Evolutionary conservation across 164 flowering plant genomes (phyloP).

Genomic region (Dillenia suffruticosa): DNA sequence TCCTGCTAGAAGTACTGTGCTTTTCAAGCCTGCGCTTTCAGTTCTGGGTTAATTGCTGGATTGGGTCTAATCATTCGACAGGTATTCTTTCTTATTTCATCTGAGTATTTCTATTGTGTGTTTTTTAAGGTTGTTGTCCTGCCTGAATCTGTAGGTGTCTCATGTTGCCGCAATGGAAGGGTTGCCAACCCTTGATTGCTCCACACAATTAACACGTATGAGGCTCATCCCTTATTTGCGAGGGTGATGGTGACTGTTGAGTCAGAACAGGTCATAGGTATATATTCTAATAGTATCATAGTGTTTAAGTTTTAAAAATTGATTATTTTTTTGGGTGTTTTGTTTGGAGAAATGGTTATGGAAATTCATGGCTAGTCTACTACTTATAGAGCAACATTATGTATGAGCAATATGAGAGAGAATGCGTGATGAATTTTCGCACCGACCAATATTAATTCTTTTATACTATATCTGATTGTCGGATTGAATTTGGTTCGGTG

Average conservation of each 20-base stretch:
- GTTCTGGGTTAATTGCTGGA: conserved; percentile 60
- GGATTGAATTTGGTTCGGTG: too few relatives aligned
- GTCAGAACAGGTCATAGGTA: not conserved
- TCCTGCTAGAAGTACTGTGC: conserved; percentile 56
- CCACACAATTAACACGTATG: conserved; percentile 64
- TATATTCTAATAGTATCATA: not conserved
- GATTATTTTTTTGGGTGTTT: not conserved
- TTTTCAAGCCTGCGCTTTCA: conserved; percentile 62
- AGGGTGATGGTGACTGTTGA: not conserved
- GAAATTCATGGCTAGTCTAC: too few relatives aligned
- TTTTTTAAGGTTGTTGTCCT: not conserved
- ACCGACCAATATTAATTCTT: too few relatives aligned
- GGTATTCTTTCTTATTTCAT: conserved; percentile 28
- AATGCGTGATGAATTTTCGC: too few relatives aligned
- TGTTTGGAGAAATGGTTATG: not conserved
- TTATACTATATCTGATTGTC: too few relatives aligned
- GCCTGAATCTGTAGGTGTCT: conserved; percentile 45
- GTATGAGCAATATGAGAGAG: too few relatives aligned
- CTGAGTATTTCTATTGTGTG: not conserved
- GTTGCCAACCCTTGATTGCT: conserved; percentile 62
- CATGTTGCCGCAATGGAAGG: conserved; percentile 67
- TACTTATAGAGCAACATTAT: too few relatives aligned
- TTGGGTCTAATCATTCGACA: conserved; percentile 63
- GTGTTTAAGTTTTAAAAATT: too few relatives aligned
- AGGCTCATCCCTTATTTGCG: not conserved